These are phyloP conservation scores for Trypanosoma cruzi DNA, from an alignment of 208 protist species.

Conservation along the genomic window DNA sequence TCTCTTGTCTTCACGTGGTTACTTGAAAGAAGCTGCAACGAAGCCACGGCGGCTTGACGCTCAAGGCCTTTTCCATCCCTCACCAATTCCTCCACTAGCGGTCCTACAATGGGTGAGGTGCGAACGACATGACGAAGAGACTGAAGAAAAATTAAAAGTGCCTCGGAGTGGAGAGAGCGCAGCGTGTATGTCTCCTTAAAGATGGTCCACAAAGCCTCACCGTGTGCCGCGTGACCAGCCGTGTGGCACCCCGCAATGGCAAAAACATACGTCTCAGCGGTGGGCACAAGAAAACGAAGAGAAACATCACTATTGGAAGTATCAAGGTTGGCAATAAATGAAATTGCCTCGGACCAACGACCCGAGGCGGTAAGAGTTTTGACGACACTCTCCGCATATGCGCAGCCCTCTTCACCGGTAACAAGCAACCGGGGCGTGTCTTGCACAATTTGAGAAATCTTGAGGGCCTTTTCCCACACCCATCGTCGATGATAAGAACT, in stretches of 20 bases:
- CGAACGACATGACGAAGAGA: constrained; percentile 60
- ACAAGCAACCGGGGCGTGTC: constrained; percentile 32
- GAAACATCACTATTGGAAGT: constrained; percentile 35
- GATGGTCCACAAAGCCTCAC: constrained; percentile 41
- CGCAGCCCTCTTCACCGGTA: constrained; percentile 72
- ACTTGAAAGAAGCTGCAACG: constrained; percentile 69
- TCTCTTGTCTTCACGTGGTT: constrained; percentile 30
- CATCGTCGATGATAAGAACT: constrained; percentile 27
- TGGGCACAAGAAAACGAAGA: constrained; percentile 66
- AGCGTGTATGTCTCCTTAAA: constrained; percentile 53
- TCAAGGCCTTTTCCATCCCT: constrained; percentile 54
- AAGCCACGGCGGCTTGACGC: constrained; percentile 60
- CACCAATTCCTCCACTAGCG: constrained; percentile 51
- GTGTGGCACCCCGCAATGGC: constrained; percentile 68
- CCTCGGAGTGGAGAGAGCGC: constrained; percentile 68
- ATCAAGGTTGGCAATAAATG: constrained; percentile 58
- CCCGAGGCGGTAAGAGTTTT: constrained; percentile 62
- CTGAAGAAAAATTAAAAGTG: constrained; percentile 63
- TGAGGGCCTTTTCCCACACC: constrained; percentile 38
- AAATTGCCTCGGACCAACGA: constrained; percentile 53
- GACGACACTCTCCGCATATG: constrained; percentile 71
- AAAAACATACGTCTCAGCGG: constrained; percentile 71
- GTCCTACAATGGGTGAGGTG: constrained; percentile 28
- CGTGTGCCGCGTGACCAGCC: constrained; percentile 52
- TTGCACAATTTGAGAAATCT: constrained; percentile 33